Evolutionary conservation across 805 yeast genomes (phyloP).

Genomic region (Schwanniomyces sp.): DNA sequence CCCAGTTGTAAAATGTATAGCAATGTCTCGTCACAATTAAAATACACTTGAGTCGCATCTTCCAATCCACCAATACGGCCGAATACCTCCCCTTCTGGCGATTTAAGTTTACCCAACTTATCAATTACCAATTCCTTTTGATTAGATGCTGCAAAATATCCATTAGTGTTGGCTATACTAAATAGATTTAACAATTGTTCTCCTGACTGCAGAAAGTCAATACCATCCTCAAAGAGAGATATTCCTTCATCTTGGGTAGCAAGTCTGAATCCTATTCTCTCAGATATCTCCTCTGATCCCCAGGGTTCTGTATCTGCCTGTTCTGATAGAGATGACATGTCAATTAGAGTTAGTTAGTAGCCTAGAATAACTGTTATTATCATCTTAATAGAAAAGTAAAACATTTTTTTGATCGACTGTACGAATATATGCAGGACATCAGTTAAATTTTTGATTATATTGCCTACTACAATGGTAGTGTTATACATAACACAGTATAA

Average conservation of each 20-base stretch:
- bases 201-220: constrained; percentile 19
- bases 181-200: constrained; percentile 23
- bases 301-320: constrained; percentile 2
- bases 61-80: constrained; percentile 2
- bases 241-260: constrained; percentile 25
- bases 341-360: not conserved
- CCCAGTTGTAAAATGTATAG: constrained; percentile 26
- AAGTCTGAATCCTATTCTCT: constrained; percentile 38
- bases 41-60: constrained; percentile 18
- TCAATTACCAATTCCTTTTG: constrained; percentile 5
- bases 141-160: constrained; percentile 34
- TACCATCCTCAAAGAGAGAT: constrained; percentile 18
- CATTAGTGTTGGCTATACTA: constrained; percentile 22
- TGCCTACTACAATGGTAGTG: not conserved
- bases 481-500: not conserved
- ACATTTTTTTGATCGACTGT: not conserved
- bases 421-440: not conserved
- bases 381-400: not conserved
- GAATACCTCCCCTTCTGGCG: not conserved
- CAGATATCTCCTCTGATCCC: constrained; percentile 24
- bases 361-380: not conserved
- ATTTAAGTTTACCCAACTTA: not conserved
- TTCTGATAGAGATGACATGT: not conserved
- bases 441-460: too few species aligned
- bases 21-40: constrained; percentile 26